A percentile compares a stretch with the other conserved stretches of the same genome.
These are phyloP conservation scores for Xylaria longipes DNA, from an alignment of 495 filamentous ascomycete genomes.

Conservation along the genomic window DNA sequence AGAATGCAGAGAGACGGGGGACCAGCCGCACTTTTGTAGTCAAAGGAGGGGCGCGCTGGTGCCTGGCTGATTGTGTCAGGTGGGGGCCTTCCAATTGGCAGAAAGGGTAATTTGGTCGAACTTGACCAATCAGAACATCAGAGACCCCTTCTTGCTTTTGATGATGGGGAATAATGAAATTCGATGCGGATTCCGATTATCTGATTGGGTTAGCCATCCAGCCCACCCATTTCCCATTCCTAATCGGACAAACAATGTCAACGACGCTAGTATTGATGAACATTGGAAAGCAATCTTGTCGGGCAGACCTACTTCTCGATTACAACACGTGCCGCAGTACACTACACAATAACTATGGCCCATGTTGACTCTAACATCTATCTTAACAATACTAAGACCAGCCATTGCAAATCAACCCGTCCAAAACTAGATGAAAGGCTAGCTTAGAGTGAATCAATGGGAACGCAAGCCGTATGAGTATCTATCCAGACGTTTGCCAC, in stretches of 20 bases:
- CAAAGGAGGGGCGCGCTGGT: background rate
- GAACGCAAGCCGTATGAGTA: background rate
- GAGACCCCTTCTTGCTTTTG: background rate
- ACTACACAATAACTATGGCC: too few species aligned
- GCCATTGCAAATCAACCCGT: too few species aligned
- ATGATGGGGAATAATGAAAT: background rate
- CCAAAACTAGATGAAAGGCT: too few species aligned
- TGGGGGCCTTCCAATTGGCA: slow-evolving; percentile 26
- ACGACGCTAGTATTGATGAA: too few species aligned
- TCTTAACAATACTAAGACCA: too few species aligned
- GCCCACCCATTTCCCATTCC: background rate
- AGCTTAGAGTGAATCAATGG: too few species aligned
- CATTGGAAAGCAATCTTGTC: too few species aligned
- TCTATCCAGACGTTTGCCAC: background rate
- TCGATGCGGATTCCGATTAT: background rate
- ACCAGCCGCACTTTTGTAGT: slow-evolving; percentile 36
- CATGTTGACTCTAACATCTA: too few species aligned
- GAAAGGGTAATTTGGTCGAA: background rate
- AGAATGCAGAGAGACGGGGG: slow-evolving; percentile 28
- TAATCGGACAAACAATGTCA: background rate
- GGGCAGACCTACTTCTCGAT: too few species aligned
- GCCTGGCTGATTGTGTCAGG: slow-evolving; percentile 28
- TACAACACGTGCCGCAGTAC: too few species aligned
- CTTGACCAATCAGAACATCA: slow-evolving; percentile 15
- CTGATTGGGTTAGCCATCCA: background rate